Evolutionary conservation across 1,284 basidiomycete species (phyloP), one percentile per base, ranked within the genome.

Genomic region (Phellinidium pouzarii): DNA sequence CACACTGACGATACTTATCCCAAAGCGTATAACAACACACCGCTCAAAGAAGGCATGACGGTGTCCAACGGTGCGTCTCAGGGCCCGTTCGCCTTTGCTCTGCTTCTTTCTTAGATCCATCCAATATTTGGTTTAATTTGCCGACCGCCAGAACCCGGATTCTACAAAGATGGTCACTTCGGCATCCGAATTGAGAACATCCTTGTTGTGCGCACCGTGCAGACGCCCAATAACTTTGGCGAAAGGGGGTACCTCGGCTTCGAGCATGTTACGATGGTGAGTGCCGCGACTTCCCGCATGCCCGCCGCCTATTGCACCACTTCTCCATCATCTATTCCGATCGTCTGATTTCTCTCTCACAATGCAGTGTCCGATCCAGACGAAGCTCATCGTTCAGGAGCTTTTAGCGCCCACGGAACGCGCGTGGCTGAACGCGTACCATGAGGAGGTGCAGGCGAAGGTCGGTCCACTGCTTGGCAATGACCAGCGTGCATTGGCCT

Each of bases 151-250:
- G 83, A 99, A 63, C 95, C 95, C 0, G 95, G 93, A 2, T 99
- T 91, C 68, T 96, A 97, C 67, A 82, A 83, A 14, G 94, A 97
- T 61, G 95, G 94, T 4, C 73, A 79, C 54, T 99, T 87, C 65
- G 95, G 95, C 2, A 92, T 98, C 59, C 84, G 95, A 2, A 94
- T 96, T 61, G 95, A 99, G 71, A 93, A 83, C 65, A 77, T 95
- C 40, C 81, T 94, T 14, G 73, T 93, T 25, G 85, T 94, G 6
- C 76, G 78, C 54, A 77, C 84, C 36, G 83, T 71, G 4, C 67
- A 84, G 55, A 94, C 91, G 1, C 80, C 75, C 4, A 79, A 94
- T 66, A 90, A 92, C 65, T 97, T 94, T 66, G 92, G 91, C 3
- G 77, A 81, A 44, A 88, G 85, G 59, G 87, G 84, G 2, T 96